Evolutionary conservation across 345 rosid genomes (phyloP), one percentile per base, ranked within the genome.

Genomic region (Xanthoceras sorbifolium): DNA sequence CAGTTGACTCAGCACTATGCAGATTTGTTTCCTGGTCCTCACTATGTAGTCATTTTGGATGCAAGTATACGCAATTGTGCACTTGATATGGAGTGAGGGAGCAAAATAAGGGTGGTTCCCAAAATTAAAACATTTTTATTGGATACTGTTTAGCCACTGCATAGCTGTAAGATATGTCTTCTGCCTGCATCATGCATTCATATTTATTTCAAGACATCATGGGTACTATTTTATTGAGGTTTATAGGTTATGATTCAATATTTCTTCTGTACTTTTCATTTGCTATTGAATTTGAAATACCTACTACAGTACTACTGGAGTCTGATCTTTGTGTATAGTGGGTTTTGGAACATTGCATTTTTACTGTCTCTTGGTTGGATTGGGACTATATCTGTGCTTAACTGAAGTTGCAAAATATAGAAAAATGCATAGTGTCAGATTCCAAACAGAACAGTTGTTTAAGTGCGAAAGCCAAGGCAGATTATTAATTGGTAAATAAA

Each of bases 401-500:
- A 57, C 23, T 57, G 28, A 57, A 57, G 10, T 57, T 8, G 10
- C 46, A 77, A 65, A 65, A 79, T 62, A 61, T 61, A 76, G 54
- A 76, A 75, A 55, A 71, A 64, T 70, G 44, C 17, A 5, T 55
- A 42, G 8, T 42, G 46, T 0, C 6, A 9, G 61, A 55, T 55
- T 57, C 28, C 12, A 6, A 28, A 62, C 59, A 32, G 42, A 60
- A 23, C 61, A 46, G 15, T 44, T 57, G 20, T 69, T 44, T 48
- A 68, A 73, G 34, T 57, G 25, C 8, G 9, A 57, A 23, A 52
- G n/a, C 8, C 67, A 23, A 72, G 55, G 17, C 61, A 72, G 36
- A 38, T 42, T 38, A 59, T 36, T 8, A 12, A 29, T 14, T 59
- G 52, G n/a, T 23, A 40, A 42, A 59, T 59, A 38, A 10, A 34